Conservation (phyloP, 306 rosid species). For the Trifolium pratense region DNA sequence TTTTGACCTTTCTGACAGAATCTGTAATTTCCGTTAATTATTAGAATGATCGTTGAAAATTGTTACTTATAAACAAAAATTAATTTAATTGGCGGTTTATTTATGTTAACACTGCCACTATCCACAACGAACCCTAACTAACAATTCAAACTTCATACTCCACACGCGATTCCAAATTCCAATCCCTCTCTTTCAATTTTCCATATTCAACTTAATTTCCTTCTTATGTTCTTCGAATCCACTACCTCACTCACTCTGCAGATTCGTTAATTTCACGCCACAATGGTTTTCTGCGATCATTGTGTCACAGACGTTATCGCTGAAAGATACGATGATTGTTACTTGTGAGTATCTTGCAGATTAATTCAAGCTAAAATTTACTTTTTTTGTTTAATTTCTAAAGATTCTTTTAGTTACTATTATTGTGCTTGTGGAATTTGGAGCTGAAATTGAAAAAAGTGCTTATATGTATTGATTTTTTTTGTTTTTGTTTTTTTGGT, state of each 20-base stretch:
- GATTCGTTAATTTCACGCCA: background rate
- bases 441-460: background rate
- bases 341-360: conserved; percentile 35
- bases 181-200: conserved; percentile 6
- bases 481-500: background rate
- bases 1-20: background rate
- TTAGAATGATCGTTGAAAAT: background rate
- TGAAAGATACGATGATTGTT: conserved; percentile 25
- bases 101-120: background rate
- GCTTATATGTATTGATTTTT: background rate
- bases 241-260: background rate
- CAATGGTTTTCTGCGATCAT: conserved; percentile 40
- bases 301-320: conserved; percentile 24
- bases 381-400: background rate
- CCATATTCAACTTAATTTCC: background rate
- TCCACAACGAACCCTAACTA: conserved; percentile 21
- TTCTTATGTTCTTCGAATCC: background rate
- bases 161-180: background rate
- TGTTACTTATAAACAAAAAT: background rate
- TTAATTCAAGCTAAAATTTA: background rate
- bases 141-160: conserved; percentile 5
- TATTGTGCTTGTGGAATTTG: background rate
- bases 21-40: background rate
- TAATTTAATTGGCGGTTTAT: conserved; percentile 10
- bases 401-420: background rate